Percentiles rank a stretch among this genome's conserved stretches.
phyloP scores from a whole-genome alignment of 352 stramenopile genomes.

The Pythium apleroticum region DNA sequence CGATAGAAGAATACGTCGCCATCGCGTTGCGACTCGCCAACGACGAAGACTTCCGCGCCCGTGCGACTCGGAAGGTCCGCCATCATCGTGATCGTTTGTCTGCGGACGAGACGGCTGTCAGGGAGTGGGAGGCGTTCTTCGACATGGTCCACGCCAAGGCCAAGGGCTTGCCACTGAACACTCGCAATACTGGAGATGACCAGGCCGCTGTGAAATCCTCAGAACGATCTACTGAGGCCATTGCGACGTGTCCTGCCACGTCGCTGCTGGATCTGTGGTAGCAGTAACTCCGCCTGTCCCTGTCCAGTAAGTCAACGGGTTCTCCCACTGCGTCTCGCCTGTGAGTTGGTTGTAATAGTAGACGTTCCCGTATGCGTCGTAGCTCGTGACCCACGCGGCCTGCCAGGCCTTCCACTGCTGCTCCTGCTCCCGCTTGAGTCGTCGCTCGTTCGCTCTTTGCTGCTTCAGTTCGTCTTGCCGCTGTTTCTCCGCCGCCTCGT shows the following conservation, averaged over 20 bases:
- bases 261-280: constrained; percentile 22
- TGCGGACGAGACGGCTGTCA: constrained; percentile 40
- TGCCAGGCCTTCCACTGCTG: constrained; percentile 32
- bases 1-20: constrained; percentile 47
- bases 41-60: constrained; percentile 41
- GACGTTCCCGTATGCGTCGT: constrained; percentile 46
- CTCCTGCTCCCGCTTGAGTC: constrained; percentile 33
- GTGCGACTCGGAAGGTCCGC: constrained; percentile 48
- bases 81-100: constrained; percentile 41
- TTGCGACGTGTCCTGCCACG: constrained; percentile 23
- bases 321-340: constrained; percentile 57
- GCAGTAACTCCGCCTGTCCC: neutral
- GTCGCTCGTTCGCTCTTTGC: constrained; percentile 34
- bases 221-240: neutral
- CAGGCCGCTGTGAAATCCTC: neutral
- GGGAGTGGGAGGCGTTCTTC: constrained; percentile 77
- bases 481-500: constrained; percentile 26
- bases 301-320: constrained; percentile 12
- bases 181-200: neutral
- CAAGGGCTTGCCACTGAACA: neutral
- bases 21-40: constrained; percentile 55
- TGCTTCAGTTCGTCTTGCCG: constrained; percentile 36
- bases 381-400: constrained; percentile 46
- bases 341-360: constrained; percentile 70
- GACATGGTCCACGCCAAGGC: constrained; percentile 26